Base-by-base conservation (phyloP, 164 flowering plant genomes). In the Annona squamosa region DNA sequence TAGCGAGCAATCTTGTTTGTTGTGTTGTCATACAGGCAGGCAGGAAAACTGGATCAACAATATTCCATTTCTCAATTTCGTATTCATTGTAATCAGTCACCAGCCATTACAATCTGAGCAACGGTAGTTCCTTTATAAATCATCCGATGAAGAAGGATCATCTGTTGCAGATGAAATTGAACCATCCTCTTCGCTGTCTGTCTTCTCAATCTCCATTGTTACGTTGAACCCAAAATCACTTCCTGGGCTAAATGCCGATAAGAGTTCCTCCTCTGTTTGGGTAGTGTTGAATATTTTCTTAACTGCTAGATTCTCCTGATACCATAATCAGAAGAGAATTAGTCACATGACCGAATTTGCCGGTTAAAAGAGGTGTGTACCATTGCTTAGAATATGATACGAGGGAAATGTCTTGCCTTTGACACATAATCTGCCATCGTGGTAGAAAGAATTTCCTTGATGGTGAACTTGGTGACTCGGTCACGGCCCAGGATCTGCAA, bases 251-350 rank as follows among this genome's bases (percentile, higher is more conserved):
- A 90, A 92, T 12, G 69, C 37, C 4, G 64, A 66, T 68, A 81
- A 79, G n/a, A 92, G 94, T 77, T 92, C 95, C 71, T 86, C 90
- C 13, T 83, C 82, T 10, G 92, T 78, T 69, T 90, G 91, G 46
- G 77, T 85, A n/a, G 97, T 90, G 76, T 42, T 88, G 56, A 90
- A 74, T 73, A 84, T 87, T 41, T 88, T 91, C 84, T 88, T 88
- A 72, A 88, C 90, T 1, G 65, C 77, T 72, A 90, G 73, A 63
- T 85, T 85, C 84, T 87, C 93, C 97, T 91, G 84, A 59, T 72
- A 71, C 62, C 68, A 12, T 6, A 64, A 19, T 42, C 42, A 44
- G 3, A 9, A 0, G 16, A 66, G 3, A 46, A 42, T 66, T 66
- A 42, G 4, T 46, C 13, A 46, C 13, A 17, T 44, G 17, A 66